phyloP scores from a whole-genome alignment of 2,329 filamentous ascomycete species.

The Colletotrichum liaoningense region DNA sequence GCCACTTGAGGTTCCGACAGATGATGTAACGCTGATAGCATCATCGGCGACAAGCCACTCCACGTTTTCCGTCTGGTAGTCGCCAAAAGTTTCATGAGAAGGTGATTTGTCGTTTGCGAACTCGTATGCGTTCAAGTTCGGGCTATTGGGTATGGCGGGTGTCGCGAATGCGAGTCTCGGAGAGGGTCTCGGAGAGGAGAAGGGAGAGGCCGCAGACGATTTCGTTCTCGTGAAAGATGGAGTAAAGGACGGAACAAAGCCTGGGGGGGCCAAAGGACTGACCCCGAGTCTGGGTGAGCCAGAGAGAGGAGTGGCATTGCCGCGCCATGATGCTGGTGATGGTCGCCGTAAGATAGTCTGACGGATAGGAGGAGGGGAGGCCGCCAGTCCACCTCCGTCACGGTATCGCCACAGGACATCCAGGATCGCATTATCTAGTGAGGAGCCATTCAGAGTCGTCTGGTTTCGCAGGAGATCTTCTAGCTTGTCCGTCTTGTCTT shows the following conservation, averaged over 20 bases:
- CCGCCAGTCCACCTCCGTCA: constrained; percentile 70
- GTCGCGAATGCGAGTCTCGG: constrained; percentile 91
- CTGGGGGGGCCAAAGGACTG: constrained; percentile 85
- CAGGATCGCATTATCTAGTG: constrained; percentile 89
- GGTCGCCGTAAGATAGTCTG: constrained; percentile 90
- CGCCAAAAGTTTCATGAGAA: constrained; percentile 86
- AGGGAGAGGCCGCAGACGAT: constrained; percentile 86
- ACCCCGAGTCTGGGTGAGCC: constrained; percentile 86
- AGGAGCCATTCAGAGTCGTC: constrained; percentile 78
- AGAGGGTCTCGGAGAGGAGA: constrained; percentile 92
- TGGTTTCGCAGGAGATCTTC: constrained; percentile 87
- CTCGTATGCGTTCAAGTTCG: constrained; percentile 93
- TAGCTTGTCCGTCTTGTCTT: constrained; percentile 90
- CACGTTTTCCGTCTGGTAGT: constrained; percentile 93
- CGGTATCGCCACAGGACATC: constrained; percentile 91
- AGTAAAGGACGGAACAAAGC: constrained; percentile 84
- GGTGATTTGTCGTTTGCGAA: constrained; percentile 86
- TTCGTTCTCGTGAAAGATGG: constrained; percentile 83
- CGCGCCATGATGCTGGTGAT: constrained; percentile 94
- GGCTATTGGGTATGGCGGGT: constrained; percentile 92
- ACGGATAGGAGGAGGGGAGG: constrained; percentile 86
- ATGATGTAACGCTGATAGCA: constrained; percentile 82
- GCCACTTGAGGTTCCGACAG: constrained; percentile 73
- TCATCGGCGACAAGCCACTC: constrained; percentile 97
- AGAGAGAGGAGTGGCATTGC: constrained; percentile 81